These are phyloP conservation scores for Kodamaea fungicola DNA, from an alignment of 1,139 yeast species.

Conservation along the genomic window DNA sequence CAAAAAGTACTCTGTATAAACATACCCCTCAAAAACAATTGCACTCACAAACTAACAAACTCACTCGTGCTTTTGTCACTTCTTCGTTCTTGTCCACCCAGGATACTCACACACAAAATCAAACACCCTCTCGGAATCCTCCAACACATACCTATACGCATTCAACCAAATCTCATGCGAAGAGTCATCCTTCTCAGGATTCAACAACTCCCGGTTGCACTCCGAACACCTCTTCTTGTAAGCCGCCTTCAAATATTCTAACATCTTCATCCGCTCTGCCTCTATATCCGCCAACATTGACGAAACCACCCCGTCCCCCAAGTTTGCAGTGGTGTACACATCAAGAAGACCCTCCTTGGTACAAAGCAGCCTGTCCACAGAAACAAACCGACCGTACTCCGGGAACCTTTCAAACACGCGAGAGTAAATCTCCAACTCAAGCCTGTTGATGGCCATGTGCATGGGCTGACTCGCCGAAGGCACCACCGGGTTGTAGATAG, in stretches of 20 bases:
- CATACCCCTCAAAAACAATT: neutral
- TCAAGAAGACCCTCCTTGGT: constrained; percentile 13
- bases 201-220: constrained; percentile 41
- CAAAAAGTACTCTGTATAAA: no score
- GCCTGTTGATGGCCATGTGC: constrained; percentile 18
- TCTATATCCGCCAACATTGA: constrained; percentile 7
- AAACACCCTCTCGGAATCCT: constrained; percentile 16
- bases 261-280: constrained; percentile 7
- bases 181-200: constrained; percentile 38
- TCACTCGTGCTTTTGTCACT: neutral
- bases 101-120: constrained; percentile 37
- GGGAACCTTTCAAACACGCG: constrained; percentile 18
- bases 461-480: constrained; percentile 11
- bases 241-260: constrained; percentile 16
- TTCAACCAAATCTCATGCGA: constrained; percentile 57
- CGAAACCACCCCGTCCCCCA: constrained; percentile 11
- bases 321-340: constrained; percentile 12
- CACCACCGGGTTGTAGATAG: constrained; percentile 41
- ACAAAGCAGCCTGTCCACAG: constrained; percentile 9
- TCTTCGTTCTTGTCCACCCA: constrained; percentile 24
- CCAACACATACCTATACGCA: constrained; percentile 45
- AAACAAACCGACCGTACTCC: constrained; percentile 8
- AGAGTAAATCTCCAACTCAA: constrained; percentile 29
- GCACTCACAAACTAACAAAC: neutral
- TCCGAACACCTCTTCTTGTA: constrained; percentile 32